A percentile compares a stretch with the other conserved stretches of the same genome.
Evolutionary conservation across 2,329 filamentous ascomycete genomes (phyloP).

Genomic region (Zarea fungicola): DNA sequence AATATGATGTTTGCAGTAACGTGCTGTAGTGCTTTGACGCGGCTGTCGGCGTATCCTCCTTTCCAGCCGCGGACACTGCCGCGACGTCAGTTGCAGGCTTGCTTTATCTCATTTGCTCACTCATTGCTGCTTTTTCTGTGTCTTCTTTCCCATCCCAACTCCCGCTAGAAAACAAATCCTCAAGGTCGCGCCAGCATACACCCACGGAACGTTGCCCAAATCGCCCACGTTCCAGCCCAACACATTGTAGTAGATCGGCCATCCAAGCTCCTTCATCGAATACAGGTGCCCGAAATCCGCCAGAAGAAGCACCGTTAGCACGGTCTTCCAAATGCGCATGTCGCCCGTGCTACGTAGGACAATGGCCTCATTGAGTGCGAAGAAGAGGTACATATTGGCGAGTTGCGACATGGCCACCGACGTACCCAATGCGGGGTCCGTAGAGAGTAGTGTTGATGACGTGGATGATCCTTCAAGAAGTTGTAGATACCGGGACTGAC

Average conservation of each 20-base stretch:
- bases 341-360: constrained; percentile 66
- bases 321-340: constrained; percentile 62
- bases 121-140: constrained; percentile 14
- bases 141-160: constrained; percentile 41
- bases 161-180: constrained; percentile 54
- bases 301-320: constrained; percentile 62
- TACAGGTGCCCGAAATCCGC: constrained; percentile 75
- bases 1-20: too few species aligned
- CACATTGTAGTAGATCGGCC: constrained; percentile 58
- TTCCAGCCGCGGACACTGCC: too few species aligned
- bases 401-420: constrained; percentile 68
- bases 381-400: constrained; percentile 72
- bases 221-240: constrained; percentile 61
- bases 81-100: too few species aligned
- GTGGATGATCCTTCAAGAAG: constrained; percentile 54
- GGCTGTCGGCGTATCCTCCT: too few species aligned
- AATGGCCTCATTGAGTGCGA: constrained; percentile 71
- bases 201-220: constrained; percentile 64
- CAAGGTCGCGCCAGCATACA: constrained; percentile 60
- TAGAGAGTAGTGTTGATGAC: constrained; percentile 14
- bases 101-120: background rate
- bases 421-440: constrained; percentile 51
- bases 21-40: too few species aligned
- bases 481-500: constrained; percentile 52
- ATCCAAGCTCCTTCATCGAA: constrained; percentile 55